These are phyloP conservation scores for Calonectria pseudoturangicola DNA, from an alignment of 2,329 filamentous ascomycete species.

Conservation along the genomic window DNA sequence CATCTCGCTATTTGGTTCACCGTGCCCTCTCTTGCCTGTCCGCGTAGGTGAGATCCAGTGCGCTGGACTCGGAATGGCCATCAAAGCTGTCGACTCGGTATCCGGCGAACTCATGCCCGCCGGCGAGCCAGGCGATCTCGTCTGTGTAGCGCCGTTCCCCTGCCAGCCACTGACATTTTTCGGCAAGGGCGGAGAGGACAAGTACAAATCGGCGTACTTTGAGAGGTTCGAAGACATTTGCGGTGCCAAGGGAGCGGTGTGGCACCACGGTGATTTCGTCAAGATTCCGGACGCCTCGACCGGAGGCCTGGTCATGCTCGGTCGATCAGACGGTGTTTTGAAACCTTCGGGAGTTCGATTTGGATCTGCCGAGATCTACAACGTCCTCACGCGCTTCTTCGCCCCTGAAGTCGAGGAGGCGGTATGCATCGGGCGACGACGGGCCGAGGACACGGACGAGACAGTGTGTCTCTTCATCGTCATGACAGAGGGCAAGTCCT, in stretches of 20 bases:
- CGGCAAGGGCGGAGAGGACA: slow-evolving; percentile 77
- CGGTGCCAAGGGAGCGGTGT: slow-evolving; percentile 70
- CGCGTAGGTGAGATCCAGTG: slow-evolving; percentile 85
- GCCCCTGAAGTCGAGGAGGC: slow-evolving; percentile 86
- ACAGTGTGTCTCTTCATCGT: slow-evolving; percentile 92
- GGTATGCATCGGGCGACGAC: slow-evolving; percentile 87
- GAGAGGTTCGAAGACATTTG: slow-evolving; percentile 79
- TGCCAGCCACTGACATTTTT: slow-evolving; percentile 95
- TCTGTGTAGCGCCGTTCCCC: slow-evolving; percentile 90
- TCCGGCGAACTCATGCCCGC: slow-evolving; percentile 73
- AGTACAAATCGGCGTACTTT: slow-evolving; percentile 91
- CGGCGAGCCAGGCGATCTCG: slow-evolving; percentile 88
- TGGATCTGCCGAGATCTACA: slow-evolving; percentile 96
- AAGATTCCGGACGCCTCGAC: slow-evolving; percentile 78
- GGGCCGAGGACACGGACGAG: slow-evolving; percentile 84
- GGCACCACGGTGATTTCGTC: slow-evolving; percentile 98
- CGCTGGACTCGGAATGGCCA: slow-evolving; percentile 86
- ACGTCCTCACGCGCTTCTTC: slow-evolving; percentile 91
- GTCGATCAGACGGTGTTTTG: slow-evolving; percentile 92
- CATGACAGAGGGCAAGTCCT: slow-evolving; percentile 75
- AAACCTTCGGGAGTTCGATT: slow-evolving; percentile 96
- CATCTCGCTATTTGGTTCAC: slow-evolving; percentile 93
- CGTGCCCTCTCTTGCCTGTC: slow-evolving; percentile 85
- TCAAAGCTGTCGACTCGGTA: slow-evolving; percentile 75
- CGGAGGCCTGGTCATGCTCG: slow-evolving; percentile 91